phyloP scores from a whole-genome alignment of 2,329 filamentous ascomycete species.

The Clarireedia homoeocarpa region DNA sequence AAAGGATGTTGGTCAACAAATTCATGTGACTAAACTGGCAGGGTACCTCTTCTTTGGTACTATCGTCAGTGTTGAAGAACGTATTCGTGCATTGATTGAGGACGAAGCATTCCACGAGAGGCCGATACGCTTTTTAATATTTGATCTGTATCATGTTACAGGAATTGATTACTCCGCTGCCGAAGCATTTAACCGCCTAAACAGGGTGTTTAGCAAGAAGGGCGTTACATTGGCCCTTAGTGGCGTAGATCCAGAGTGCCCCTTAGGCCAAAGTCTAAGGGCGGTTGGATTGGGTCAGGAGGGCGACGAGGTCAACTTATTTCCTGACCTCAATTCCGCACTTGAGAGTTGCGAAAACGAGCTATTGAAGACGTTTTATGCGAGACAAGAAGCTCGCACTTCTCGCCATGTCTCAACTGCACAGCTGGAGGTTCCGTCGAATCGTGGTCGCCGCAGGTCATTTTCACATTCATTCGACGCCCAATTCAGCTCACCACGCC shows the following conservation, averaged over 20 bases:
- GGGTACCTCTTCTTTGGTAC: slow-evolving; percentile 98
- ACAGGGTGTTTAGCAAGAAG: slow-evolving; percentile 69
- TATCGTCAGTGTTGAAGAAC: slow-evolving; percentile 89
- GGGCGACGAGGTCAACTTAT: slow-evolving; percentile 66
- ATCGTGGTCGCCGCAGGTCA: slow-evolving; percentile 16
- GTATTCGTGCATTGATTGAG: slow-evolving; percentile 73
- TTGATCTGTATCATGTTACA: slow-evolving; percentile 84
- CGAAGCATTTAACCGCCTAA: slow-evolving; percentile 90
- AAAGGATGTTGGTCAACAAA: slow-evolving; percentile 76
- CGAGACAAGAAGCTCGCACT: slow-evolving; percentile 53
- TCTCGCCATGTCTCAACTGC: slow-evolving; percentile 34
- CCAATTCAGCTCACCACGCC: slow-evolving; percentile 68
- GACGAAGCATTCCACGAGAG: slow-evolving; percentile 70
- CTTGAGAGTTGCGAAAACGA: slow-evolving; percentile 94
- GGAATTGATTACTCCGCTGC: slow-evolving; percentile 94
- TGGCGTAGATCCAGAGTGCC: slow-evolving; percentile 67
- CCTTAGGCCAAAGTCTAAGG: slow-evolving; percentile 69
- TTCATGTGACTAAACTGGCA: slow-evolving; percentile 82
- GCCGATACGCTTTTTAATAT: slow-evolving; percentile 81
- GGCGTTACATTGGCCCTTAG: slow-evolving; percentile 77
- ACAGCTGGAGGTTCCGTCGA: slow-evolving; percentile 21
- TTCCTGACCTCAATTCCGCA: slow-evolving; percentile 86
- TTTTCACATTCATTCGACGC: slow-evolving; percentile 47
- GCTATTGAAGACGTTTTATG: slow-evolving; percentile 73
- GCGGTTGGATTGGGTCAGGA: slow-evolving; percentile 76